Percentiles rank a stretch among this genome's conserved stretches.
phyloP scores from a whole-genome alignment of 2,329 filamentous ascomycete species.

The Aspergillus caelatus region DNA sequence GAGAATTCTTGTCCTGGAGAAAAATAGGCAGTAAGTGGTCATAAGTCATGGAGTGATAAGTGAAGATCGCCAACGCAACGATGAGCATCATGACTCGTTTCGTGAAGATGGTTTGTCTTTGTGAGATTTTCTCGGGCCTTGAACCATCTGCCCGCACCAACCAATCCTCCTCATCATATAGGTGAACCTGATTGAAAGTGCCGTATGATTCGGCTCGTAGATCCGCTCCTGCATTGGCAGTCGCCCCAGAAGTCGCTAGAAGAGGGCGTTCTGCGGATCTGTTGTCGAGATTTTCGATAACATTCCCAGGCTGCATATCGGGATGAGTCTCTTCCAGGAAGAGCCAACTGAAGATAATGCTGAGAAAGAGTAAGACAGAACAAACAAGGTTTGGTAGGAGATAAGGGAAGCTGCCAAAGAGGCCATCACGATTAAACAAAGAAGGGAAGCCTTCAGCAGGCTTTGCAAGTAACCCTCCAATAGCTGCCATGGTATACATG shows the following conservation, averaged over 20 bases:
- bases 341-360: constrained; percentile 78
- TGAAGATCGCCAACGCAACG: constrained; percentile 83
- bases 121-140: constrained; percentile 41
- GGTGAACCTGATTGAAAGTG: constrained; percentile 65
- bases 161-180: constrained; percentile 58
- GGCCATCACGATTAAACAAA: constrained; percentile 65
- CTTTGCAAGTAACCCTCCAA: constrained; percentile 83
- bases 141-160: constrained; percentile 52
- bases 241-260: constrained; percentile 73
- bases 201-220: constrained; percentile 79
- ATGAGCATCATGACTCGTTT: constrained; percentile 73
- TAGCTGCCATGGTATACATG: constrained; percentile 50
- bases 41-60: constrained; percentile 93
- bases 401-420: constrained; percentile 82
- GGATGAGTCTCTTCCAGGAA: constrained; percentile 88
- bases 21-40: constrained; percentile 93
- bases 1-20: constrained; percentile 69
- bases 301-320: constrained; percentile 66
- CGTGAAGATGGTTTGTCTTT: constrained; percentile 56
- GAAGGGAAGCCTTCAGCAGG: constrained; percentile 74
- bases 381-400: constrained; percentile 88
- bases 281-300: constrained; percentile 42
- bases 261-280: constrained; percentile 69
- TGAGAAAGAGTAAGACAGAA: constrained; percentile 72
- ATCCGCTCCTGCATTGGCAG: constrained; percentile 72